Evolutionary conservation across 225 moss, liverwort and hornwort genomes (phyloP), one percentile per base, ranked within the genome.

Genomic region (Antitrichia curtipendula): DNA sequence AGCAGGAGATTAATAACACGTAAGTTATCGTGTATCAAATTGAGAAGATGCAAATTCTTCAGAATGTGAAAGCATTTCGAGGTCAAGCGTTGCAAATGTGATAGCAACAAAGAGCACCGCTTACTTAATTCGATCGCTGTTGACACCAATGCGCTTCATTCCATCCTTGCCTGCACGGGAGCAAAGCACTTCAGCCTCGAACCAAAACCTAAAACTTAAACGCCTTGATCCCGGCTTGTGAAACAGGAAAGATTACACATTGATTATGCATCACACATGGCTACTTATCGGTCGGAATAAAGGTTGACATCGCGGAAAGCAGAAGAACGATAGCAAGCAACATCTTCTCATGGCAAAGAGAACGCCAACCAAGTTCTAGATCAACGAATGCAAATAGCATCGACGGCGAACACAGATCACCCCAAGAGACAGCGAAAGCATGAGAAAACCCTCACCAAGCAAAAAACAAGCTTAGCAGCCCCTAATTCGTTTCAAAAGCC

Each of bases 131-230:
- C 96, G 94, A 82, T 98, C 96, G 71, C 93, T 96, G 74, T 96
- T 96, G 65, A 98, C 94, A 64, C 96, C 98, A 87, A 98, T 97
- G 53, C 96, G 98, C 91, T 98, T 98, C 89, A 96, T 95, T 56
- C 96, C 96, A 87, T 98, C 98, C 90, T 96, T 96, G 41, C 98
- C 96, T 96, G 88, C 53, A 85, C 50, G 45, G 25, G 28, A 86
- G 80, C 43, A 56, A 40, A 76, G 45, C 61, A 74, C 52, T 63
- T 77, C n/a, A 85, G 68, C 70, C 50, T 74, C 77, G 12, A 58
- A 79, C 61, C 8, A 75, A 60, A 38, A 62, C 79, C 79, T 82
- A 72, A 76, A 92, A 88, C 78, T 87, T 78, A 52, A 77, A 71
- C 23, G 47, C 75, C 83, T 74, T 41, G 13, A 74, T 66, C 68